Percentiles rank a stretch among this genome's conserved stretches.
phyloP scores from a whole-genome alignment of 192 early-diverging fungal species.

The Podila clonocystis region DNA sequence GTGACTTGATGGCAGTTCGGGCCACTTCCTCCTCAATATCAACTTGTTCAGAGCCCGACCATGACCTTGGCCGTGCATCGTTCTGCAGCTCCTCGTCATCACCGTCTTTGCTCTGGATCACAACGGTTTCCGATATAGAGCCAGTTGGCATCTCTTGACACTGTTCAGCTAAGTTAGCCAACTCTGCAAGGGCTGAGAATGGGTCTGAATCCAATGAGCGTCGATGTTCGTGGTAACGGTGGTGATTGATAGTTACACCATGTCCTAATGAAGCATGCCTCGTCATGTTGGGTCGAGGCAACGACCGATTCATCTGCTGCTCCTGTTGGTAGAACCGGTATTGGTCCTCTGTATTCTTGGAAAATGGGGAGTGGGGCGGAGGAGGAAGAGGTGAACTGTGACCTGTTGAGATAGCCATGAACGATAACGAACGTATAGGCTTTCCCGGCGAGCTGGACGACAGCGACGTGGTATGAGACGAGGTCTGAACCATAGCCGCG shows the following conservation, averaged over 20 bases:
- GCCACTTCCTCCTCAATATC: constrained; percentile 18
- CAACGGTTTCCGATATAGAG: constrained; percentile 5
- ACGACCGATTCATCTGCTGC: constrained; percentile 30
- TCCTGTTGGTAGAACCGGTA: constrained; percentile 12
- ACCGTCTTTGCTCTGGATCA: constrained; percentile 20
- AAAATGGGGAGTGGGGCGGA: not conserved
- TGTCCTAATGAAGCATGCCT: constrained; percentile 30
- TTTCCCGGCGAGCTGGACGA: constrained; percentile 12
- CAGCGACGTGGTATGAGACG: constrained; percentile 10
- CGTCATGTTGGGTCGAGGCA: constrained; percentile 38
- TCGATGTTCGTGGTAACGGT: constrained; percentile 10
- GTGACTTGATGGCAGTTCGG: constrained; percentile 11
- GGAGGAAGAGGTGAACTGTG: not conserved
- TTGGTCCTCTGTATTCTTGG: not conserved
- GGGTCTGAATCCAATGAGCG: constrained; percentile 22
- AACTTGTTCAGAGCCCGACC: not conserved
- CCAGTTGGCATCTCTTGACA: constrained; percentile 19
- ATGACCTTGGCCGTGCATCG: not conserved
- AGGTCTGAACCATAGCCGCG: not conserved
- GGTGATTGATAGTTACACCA: not conserved
- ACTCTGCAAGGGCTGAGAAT: constrained; percentile 39
- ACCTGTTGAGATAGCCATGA: not conserved
- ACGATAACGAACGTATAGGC: constrained; percentile 13
- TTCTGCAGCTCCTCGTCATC: not conserved
- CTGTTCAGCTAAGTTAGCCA: constrained; percentile 38